These are phyloP conservation scores for Endotrypanum monterogeii DNA, from an alignment of 208 protist genomes.

Conservation along the genomic window DNA sequence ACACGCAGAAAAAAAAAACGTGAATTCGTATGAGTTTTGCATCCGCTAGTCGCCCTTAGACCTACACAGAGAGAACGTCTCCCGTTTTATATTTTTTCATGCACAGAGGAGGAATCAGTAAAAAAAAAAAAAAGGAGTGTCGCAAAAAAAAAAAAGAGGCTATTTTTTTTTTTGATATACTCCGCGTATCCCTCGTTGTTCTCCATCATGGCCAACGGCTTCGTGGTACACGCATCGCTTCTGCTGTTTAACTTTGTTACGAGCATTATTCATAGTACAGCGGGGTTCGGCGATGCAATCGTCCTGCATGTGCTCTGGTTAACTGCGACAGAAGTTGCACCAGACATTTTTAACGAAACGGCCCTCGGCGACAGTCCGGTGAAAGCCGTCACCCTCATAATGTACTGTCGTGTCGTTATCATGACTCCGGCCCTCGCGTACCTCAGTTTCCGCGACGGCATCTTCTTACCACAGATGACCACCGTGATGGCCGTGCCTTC, in stretches of 20 bases:
- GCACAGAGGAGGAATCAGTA: too few species aligned
- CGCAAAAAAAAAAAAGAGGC: not conserved
- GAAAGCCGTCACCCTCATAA: conserved; percentile 33
- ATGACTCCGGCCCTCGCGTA: conserved; percentile 32
- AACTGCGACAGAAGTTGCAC: conserved; percentile 23
- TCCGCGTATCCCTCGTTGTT: not conserved
- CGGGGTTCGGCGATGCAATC: conserved; percentile 48
- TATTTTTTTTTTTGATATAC: not conserved
- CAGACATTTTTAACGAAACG: conserved; percentile 34
- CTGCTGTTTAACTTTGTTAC: conserved; percentile 35
- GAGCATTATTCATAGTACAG: conserved; percentile 39
- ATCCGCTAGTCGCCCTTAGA: too few species aligned
- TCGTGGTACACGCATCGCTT: conserved; percentile 30
- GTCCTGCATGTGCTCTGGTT: conserved; percentile 48
- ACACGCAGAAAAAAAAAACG: too few species aligned
- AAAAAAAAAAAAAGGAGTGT: not conserved
- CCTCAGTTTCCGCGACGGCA: conserved; percentile 27
- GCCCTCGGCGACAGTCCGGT: conserved; percentile 37
- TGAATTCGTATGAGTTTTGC: too few species aligned
- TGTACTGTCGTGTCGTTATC: conserved; percentile 48
- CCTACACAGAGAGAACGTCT: too few species aligned
- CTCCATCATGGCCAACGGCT: conserved; percentile 4
- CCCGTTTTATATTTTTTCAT: too few species aligned
- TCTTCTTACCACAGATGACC: conserved; percentile 44
- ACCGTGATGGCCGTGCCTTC: conserved; percentile 47